Evolutionary conservation across 768 basidiomycete species (phyloP), one percentile per base, ranked within the genome.

Genomic region (Termitomyces titanicus): DNA sequence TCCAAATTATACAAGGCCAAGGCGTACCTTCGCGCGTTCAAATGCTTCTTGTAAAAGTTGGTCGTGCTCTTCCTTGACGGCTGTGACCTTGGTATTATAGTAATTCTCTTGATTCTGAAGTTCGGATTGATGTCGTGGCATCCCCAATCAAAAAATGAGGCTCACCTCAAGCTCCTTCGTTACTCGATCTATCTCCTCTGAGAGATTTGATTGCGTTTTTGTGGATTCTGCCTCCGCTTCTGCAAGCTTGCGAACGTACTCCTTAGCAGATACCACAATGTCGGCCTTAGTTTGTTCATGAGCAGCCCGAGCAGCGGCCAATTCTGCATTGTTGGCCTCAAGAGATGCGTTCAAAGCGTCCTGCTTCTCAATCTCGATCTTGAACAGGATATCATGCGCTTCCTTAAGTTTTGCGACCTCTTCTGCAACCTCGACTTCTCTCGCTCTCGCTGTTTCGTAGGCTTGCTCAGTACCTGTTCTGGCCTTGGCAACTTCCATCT

Each of bases 11-110:
- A 50, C 22, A 20, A 35, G 24, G 67, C 29, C 29, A n/a, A n/a
- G n/a, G n/a, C 73, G 47, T 60, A 85, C 92, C 82, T 92, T 92
- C 17, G 90, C 89, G 44, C 81, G 83, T 56, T 87, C 81, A 66
- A 92, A 91, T 3, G 85, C 87, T 54, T 89, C 82, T 58, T 84
- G 73, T 17, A 92, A 71, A 40, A 83, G 74, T 47, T 72, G 70
- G 13, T 77, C 75, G 57, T 90, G 86, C 60, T 91, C 86, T 17
- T 73, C 78, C 62, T 85, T 84, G 38, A 89, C 81, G 15, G 64
- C 78, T 12, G 85, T 82, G 24, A 92, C 80, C 68, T 85, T 87
- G 8, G 76, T 74, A 64, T 78, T 74, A 66, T 92, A 92, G 47
- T 83, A 76, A 20, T 79, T 71, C 66, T 90, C 88, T 74, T 91